Evolutionary conservation across 2,329 filamentous ascomycete genomes (phyloP).

Genomic region (Cadophora malorum): DNA sequence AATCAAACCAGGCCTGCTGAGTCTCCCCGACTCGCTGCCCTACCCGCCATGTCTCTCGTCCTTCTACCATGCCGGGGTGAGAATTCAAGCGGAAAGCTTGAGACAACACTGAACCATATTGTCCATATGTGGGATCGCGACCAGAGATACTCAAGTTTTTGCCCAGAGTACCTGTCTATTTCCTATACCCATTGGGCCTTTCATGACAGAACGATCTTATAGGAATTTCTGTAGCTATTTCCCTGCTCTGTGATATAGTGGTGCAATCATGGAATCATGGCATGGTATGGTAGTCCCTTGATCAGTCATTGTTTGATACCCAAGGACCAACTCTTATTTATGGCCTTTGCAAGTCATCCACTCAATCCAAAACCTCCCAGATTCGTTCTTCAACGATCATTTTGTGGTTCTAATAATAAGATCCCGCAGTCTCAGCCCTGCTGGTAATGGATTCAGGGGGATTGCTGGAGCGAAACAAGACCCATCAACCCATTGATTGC

Average conservation of each 20-base stretch:
- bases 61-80: background rate
- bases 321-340: conserved; percentile 2
- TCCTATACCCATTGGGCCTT: background rate
- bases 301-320: conserved; percentile 8
- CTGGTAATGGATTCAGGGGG: background rate
- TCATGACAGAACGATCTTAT: background rate
- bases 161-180: background rate
- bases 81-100: background rate
- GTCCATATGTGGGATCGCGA: background rate
- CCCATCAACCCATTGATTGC: background rate
- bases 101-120: background rate
- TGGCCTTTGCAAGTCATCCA: background rate
- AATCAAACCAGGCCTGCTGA: background rate
- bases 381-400: conserved; percentile 1
- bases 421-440: conserved; percentile 2
- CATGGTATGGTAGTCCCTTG: background rate
- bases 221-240: background rate
- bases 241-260: background rate
- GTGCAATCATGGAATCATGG: background rate
- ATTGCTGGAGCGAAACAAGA: conserved; percentile 12
- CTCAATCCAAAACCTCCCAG: background rate
- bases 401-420: conserved; percentile 5
- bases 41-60: background rate
- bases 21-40: background rate
- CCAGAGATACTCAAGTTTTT: background rate